phyloP scores from a whole-genome alignment of 208 protist species.

The Leishmania tropica region DNA sequence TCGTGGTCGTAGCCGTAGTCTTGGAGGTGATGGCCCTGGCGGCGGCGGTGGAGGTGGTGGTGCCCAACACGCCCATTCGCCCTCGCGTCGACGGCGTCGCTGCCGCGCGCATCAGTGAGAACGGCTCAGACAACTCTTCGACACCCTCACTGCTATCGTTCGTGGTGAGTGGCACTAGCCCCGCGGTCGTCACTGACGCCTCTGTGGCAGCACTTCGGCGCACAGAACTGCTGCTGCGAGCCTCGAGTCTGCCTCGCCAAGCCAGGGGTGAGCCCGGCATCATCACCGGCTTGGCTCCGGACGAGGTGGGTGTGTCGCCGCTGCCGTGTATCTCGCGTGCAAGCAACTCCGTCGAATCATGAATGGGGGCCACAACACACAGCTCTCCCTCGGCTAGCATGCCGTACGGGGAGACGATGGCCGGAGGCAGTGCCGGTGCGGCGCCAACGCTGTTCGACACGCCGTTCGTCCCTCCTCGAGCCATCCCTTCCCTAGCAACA shows the following conservation, averaged over 20 bases:
- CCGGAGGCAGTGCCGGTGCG: background rate
- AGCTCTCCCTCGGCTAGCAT: background rate
- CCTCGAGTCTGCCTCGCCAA: background rate
- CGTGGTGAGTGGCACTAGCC: background rate
- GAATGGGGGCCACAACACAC: conserved; percentile 2
- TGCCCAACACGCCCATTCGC: background rate
- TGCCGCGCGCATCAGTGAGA: background rate
- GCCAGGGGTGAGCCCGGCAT: background rate
- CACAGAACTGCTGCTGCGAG: background rate
- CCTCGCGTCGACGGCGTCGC: background rate
- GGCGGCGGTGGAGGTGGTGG: no score
- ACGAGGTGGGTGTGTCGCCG: background rate
- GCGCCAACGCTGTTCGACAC: background rate
- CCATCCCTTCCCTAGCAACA: background rate
- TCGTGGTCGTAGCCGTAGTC: background rate
- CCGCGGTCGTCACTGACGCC: background rate
- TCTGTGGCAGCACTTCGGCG: background rate
- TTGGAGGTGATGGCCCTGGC: no score
- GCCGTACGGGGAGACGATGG: conserved; percentile 8
- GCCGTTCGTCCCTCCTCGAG: background rate
- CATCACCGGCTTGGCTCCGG: background rate
- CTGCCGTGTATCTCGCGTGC: conserved; percentile 6
- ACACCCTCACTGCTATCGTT: background rate
- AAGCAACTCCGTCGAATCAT: conserved; percentile 19
- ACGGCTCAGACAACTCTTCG: background rate